Base-by-base conservation (phyloP, 352 stramenopile genomes). In the Phytophthora fragariae region DNA sequence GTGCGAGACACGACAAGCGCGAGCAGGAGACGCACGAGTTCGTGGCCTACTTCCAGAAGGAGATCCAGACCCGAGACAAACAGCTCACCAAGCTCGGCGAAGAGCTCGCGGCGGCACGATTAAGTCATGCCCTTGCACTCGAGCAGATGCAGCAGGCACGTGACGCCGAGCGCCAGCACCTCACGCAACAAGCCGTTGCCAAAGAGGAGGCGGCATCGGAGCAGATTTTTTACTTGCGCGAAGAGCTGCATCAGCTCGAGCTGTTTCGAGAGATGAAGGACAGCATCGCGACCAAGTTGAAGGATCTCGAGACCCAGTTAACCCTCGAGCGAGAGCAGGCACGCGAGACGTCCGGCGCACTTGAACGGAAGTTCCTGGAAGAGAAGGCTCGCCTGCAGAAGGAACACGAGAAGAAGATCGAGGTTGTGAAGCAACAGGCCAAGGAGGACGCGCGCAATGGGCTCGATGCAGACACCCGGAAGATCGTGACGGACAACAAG, bases 21-120 rank as follows among this genome's bases (percentile, higher is more conserved):
- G 92, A 98, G 69, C 94, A 97, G 70, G 93, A 98, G 75, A 98
- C 92, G 11, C 91, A 98, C 72, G 94, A 98, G 77, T 98, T 98
- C 50, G 93, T 98, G 24, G 85, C 91, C 7, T 98, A 98, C 77
- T 98, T 98, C 72, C 93, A 98, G 68, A 88, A 93, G 58, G 89
- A 98, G 72, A 92, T 98, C 57, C 91, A 98, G 60, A 88, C 84
- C 17, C 83, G 88, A 31, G 88, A 95, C 74, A 90, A 87, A 65
- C 82, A 91, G 60, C 78, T 92, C 57, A 83, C 81, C 11, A 87
- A 91, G 62, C 77, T 98, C 15, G 92, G 83, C 14, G 93, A 98
- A 65, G 86, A 98, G 63, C 73, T 97, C 4, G 81, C 85, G 33
- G 73, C 82, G 3, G 72, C 76, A 31, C 88, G 90, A 50, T 68